Percentiles rank a stretch among this genome's conserved stretches.
phyloP scores from a whole-genome alignment of 140 eudicot species.

The Bidens hawaiensis region DNA sequence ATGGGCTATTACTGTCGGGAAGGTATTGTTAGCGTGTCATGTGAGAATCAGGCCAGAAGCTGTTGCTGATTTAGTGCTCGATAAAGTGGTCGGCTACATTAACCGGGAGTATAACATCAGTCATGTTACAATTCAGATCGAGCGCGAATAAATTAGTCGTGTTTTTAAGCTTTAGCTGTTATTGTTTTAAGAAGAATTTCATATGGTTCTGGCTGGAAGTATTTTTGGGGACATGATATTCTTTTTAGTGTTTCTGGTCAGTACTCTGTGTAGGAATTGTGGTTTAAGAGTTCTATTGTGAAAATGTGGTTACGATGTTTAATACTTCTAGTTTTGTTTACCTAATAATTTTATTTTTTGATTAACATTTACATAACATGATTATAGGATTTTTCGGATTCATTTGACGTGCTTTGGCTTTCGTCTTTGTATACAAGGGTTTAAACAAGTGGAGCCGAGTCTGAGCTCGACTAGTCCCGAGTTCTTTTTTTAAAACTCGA shows the following conservation, averaged over 20 bases:
- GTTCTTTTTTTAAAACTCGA: too few relatives aligned
- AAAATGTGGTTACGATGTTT: not conserved
- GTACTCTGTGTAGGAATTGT: not conserved
- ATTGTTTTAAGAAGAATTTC: not conserved
- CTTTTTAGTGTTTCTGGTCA: not conserved
- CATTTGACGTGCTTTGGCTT: too few relatives aligned
- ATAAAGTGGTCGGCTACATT: slow-evolving; percentile 75
- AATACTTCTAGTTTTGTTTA: not conserved
- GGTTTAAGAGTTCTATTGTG: not conserved
- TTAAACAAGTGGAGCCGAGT: too few relatives aligned
- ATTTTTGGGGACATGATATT: not conserved
- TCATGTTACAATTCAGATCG: slow-evolving; percentile 89
- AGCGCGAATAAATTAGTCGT: slow-evolving; percentile 36
- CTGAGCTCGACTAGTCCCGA: too few relatives aligned
- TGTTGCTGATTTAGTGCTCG: slow-evolving; percentile 75
- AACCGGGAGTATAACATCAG: slow-evolving; percentile 79
- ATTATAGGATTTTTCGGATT: too few relatives aligned
- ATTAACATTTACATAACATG: not conserved
- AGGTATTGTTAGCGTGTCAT: slow-evolving; percentile 75
- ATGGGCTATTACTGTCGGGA: slow-evolving; percentile 90
- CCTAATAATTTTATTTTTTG: too few relatives aligned
- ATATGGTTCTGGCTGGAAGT: not conserved
- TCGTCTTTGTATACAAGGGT: not conserved
- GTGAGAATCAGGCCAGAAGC: slow-evolving; percentile 72
- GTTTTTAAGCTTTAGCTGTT: not conserved